phyloP scores from a whole-genome alignment of 2,329 filamentous ascomycete genomes.

The Dothiorella sarmentorum region DNA sequence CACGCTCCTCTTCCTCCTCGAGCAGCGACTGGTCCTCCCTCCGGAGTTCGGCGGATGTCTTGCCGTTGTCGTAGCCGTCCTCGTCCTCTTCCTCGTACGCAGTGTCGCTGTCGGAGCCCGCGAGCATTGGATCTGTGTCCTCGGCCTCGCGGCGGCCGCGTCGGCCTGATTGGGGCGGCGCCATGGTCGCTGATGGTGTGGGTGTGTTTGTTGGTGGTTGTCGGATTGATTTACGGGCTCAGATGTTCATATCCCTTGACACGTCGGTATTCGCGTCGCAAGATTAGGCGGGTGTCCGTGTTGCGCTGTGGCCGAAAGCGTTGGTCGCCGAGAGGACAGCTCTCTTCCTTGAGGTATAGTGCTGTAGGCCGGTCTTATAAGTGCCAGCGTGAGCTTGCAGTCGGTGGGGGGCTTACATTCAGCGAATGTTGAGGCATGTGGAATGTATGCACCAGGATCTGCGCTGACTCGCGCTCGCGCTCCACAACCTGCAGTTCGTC shows the following conservation, averaged over 20 bases:
- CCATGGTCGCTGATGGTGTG: not conserved
- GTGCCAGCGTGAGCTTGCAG: not conserved
- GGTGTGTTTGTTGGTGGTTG: not conserved
- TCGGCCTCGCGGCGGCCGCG: conserved; percentile 68
- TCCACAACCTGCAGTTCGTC: not conserved
- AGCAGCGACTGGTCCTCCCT: conserved; percentile 40
- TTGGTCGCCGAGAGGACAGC: not conserved
- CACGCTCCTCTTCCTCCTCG: conserved; percentile 47
- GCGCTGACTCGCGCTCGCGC: conserved; percentile 3
- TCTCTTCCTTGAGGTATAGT: not conserved
- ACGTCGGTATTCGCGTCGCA: not conserved
- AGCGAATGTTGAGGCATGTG: not conserved
- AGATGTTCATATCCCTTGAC: conserved; percentile 6
- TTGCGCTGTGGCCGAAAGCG: conserved; percentile 3
- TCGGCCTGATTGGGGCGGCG: conserved; percentile 77
- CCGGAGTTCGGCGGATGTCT: conserved; percentile 34
- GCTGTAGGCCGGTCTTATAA: not conserved
- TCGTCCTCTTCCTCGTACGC: conserved; percentile 28
- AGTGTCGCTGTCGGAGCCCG: conserved; percentile 29
- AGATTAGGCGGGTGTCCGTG: conserved; percentile 9
- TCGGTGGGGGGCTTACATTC: not conserved
- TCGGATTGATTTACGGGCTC: not conserved
- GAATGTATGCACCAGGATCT: not conserved
- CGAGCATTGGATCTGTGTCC: conserved; percentile 26
- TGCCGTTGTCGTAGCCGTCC: conserved; percentile 26